phyloP scores from a whole-genome alignment of 768 basidiomycete species.

The Tricholoma hemisulphureum region DNA sequence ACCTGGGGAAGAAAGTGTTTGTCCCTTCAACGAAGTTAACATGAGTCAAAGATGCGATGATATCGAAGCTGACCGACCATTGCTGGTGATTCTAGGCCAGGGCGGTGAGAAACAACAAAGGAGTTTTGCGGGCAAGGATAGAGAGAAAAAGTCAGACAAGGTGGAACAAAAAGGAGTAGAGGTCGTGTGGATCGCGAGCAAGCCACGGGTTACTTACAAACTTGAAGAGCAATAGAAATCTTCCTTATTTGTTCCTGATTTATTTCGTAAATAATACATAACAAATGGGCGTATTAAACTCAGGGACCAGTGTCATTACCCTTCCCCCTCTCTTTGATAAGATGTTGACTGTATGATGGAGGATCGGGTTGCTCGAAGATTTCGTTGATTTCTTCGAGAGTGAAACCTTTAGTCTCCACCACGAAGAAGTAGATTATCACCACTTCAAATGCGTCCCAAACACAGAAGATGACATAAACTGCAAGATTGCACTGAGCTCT shows the following conservation, averaged over 20 bases:
- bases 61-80: constrained; percentile 29
- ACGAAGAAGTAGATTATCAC: constrained; percentile 46
- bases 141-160: constrained; percentile 1
- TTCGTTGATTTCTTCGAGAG: constrained; percentile 50
- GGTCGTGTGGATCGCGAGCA: constrained; percentile 39
- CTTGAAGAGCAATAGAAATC: constrained; percentile 16
- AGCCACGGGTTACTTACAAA: constrained; percentile 26
- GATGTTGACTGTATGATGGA: constrained; percentile 34
- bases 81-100: constrained; percentile 12
- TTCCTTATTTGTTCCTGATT: constrained; percentile 27
- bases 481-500: constrained; percentile 6
- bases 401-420: constrained; percentile 52
- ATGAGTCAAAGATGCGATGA: constrained; percentile 7
- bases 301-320: neutral
- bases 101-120: constrained; percentile 9
- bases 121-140: constrained; percentile 10
- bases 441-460: constrained; percentile 49
- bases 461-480: constrained; percentile 52
- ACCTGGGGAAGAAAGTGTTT: constrained; percentile 84
- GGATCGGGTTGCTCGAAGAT: constrained; percentile 44
- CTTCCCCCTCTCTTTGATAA: constrained; percentile 9
- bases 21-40: constrained; percentile 54
- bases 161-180: constrained; percentile 23
- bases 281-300: too few relatives aligned
- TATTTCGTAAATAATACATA: too few relatives aligned